Base-by-base conservation (phyloP, 148 eudicot genomes). In the Rhododendron vialii region DNA sequence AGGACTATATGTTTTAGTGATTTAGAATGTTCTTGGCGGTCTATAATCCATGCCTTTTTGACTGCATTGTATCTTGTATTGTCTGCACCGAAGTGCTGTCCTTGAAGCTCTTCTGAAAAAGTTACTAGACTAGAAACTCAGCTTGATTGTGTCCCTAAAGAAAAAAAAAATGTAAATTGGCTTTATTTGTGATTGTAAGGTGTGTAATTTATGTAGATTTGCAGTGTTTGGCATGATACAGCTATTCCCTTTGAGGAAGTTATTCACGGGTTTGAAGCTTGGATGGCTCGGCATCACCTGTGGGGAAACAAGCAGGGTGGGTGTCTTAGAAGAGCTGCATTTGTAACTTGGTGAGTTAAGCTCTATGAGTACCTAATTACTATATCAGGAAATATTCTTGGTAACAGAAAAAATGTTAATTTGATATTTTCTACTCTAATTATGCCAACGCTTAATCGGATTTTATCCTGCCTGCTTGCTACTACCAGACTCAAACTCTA, bases 141-240 rank as follows among this genome's bases (percentile, higher is more conserved):
- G 74, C 51, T 51, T 74, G 85, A 61, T 81, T 53, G 47, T 33
- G 50, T 87, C 65, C 79, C 20, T n/a, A 24, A 71, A 28, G 78
- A 38, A 41, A 55, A 55, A 55, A 47, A 30, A 51, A 61, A 50
- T 4, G 11, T 30, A 20, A 6, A 4, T 82, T 53, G 30, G 87
- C 26, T 26, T 79, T 80, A 50, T 74, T 78, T 5, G 15, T 85
- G 82, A 59, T 86, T 41, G 38, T 30, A 53, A 77, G 48, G 41
- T 83, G 85, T 84, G 61, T 87, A 30, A 83, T 30, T 57, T 87
- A 67, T 50, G 41, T 79, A n/a, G 50, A 53, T 88, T 78, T 91
- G 91, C 94, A 97, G 99, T 88, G 99, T 97, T 84, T 97, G 99
- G 98, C 98, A 97, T 88, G 98, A 97, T 89, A 97, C 99, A 84